Percentiles rank a stretch among this genome's conserved stretches.
Evolutionary conservation across 192 early-diverging fungal species (phyloP).

Genomic region (Hyaloraphidium curvatum): DNA sequence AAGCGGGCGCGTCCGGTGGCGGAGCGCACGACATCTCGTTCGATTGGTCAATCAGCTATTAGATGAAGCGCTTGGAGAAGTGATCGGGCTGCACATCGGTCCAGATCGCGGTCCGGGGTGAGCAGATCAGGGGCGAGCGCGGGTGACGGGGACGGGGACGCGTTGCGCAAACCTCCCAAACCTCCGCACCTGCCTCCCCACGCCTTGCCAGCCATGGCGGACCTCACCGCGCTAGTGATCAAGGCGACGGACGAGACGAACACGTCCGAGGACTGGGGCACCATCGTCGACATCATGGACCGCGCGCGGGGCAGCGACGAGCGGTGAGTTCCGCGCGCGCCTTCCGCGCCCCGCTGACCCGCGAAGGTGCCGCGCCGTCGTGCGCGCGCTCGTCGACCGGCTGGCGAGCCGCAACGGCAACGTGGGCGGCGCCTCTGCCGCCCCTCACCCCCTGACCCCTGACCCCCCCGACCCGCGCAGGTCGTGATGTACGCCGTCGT

Average conservation of each 20-base stretch:
- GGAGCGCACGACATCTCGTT: too few relatives aligned
- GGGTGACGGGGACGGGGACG: too few relatives aligned
- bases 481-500: constrained; percentile 20
- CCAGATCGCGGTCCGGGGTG: too few relatives aligned
- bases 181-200: too few relatives aligned
- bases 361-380: constrained; percentile 13
- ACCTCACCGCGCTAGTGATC: too few relatives aligned
- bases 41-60: too few relatives aligned
- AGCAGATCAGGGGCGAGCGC: too few relatives aligned
- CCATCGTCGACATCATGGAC: constrained; percentile 54
- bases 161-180: too few relatives aligned
- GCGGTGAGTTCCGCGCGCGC: constrained; percentile 6
- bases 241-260: constrained; percentile 85
- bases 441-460: constrained; percentile 29
- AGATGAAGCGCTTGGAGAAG: too few relatives aligned
- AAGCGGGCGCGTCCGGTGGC: too few relatives aligned
- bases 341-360: not conserved
- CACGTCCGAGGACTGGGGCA: constrained; percentile 84
- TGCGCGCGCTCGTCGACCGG: constrained; percentile 16
- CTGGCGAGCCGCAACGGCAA: constrained; percentile 40
- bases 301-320: constrained; percentile 21
- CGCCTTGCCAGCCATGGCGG: too few relatives aligned
- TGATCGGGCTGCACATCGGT: too few relatives aligned
- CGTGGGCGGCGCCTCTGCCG: constrained; percentile 55
- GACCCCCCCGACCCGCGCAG: constrained; percentile 2